Base-by-base conservation (phyloP, 2,329 filamentous ascomycete genomes). In the Cordyceps cicadae region DNA sequence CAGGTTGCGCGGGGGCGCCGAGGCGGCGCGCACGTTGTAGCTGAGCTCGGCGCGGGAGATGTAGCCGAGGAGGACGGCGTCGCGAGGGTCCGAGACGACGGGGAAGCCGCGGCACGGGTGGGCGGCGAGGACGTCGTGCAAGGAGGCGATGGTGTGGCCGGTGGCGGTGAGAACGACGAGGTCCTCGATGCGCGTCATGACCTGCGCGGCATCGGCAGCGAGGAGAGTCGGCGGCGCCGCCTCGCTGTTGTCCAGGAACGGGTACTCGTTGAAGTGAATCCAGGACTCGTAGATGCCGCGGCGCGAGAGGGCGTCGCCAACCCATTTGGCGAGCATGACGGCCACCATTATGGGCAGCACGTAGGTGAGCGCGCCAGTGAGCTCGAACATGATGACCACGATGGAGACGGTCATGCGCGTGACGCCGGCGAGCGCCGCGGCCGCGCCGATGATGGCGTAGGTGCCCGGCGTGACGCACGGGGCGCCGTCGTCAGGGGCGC, bases 371-470 rank as follows among this genome's bases (percentile, higher is more conserved):
- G 94, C 94, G 57, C 94, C 94, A 0, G 94, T 99, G 60, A 99
- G 86, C 77, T 99, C 94, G 70, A 99, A 99, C 89, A 97, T 97
- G 76, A 99, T 99, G 69, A 97, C 94, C 5, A 99, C 93, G 66
- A 99, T 97, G 14, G 92, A 97, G 12, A 97, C 92, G 0, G 94
- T 99, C 87, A 99, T 95, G 66, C 93, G 86, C 19, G 93, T 97
- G 41, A 95, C 91, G 53, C 94, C 94, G 6, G 90, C 90, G 1
- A 99, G 84, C n/a, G 93, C 91, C 4, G 94, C 92, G 0, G 94
- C 93, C 0, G 94, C 94, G 39, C 94, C 94, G 63, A 99, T 89
- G 68, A 99, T 96, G 64, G 94, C 94, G 70, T 99, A 99, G 1
- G 93, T 95, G 15, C 93, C 94, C 0, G 94, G 93, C 0, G 90